These are phyloP conservation scores for Calonectria henricotiae DNA, from an alignment of 2,329 filamentous ascomycete species.

Conservation along the genomic window DNA sequence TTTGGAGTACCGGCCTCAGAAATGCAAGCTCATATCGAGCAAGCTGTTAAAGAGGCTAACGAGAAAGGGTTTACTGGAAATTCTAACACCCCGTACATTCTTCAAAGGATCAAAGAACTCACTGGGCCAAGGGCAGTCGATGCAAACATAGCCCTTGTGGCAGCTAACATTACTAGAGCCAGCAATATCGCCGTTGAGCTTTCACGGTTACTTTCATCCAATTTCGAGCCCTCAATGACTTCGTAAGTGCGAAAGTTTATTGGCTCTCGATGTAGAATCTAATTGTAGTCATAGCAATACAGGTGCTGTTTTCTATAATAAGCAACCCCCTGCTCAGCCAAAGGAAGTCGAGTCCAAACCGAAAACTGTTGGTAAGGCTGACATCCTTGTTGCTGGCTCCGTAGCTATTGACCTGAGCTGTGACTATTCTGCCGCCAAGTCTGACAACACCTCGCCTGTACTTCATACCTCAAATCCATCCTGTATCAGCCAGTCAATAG, in stretches of 20 bases:
- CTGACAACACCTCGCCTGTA: slow-evolving; percentile 61
- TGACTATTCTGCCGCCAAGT: slow-evolving; percentile 71
- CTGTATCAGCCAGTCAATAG: slow-evolving; percentile 84
- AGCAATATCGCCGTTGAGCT: slow-evolving; percentile 71
- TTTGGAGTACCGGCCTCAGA: slow-evolving; percentile 79
- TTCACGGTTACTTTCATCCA: slow-evolving; percentile 61
- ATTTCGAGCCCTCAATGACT: slow-evolving; percentile 52
- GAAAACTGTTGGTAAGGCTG: slow-evolving; percentile 59
- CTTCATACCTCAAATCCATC: slow-evolving; percentile 90
- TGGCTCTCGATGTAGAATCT: slow-evolving; percentile 52
- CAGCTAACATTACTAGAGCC: slow-evolving; percentile 70
- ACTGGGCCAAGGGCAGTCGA: slow-evolving; percentile 80
- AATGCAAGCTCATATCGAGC: slow-evolving; percentile 80
- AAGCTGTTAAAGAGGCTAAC: slow-evolving; percentile 77
- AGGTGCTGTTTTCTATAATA: slow-evolving; percentile 42
- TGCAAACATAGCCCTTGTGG: slow-evolving; percentile 80
- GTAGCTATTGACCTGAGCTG: slow-evolving; percentile 91
- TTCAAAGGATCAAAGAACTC: slow-evolving; percentile 84
- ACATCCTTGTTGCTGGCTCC: slow-evolving; percentile 92
- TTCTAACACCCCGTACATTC: slow-evolving; percentile 88
- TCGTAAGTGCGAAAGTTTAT: slow-evolving; percentile 58
- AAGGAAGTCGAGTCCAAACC: slow-evolving; percentile 37
- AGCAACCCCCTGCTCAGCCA: slow-evolving; percentile 34
- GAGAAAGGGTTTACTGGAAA: slow-evolving; percentile 79
- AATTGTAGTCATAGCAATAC: slow-evolving; percentile 58